Evolutionary conservation across 805 yeast genomes (phyloP), one percentile per base, ranked within the genome.

Genomic region (Candida pini): DNA sequence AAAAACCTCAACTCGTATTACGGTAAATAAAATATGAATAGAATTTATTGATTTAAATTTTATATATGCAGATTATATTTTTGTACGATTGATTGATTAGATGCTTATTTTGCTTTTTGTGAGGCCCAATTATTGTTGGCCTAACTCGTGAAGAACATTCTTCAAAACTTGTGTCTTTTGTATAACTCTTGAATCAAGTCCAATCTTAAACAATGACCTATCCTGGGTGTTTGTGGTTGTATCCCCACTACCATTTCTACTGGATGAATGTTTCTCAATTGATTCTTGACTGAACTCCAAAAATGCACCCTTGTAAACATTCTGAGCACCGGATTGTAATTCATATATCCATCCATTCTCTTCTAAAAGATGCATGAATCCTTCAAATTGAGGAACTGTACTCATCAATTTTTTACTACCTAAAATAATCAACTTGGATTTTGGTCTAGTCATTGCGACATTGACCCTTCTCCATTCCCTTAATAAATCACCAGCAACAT

Each of bases 381-480:
- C 73, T 33, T 69, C 68, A 31, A 82, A 65, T 9, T 78, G 70
- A 3, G 64, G 66, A 26, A 71, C 69, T 18, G 62, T 63, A 19
- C 63, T 56, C 43, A 87, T 60, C 0, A 95, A 83, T 8, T 63
- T 61, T 35, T 67, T 68, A 2, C 96, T 85, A 0, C 98, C 98
- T 24, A 92, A 62, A 13, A 92, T 75, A 12, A 92, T 72, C 28
- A 94, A 68, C 57, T 92, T 92, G 15, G 82, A 71, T 53, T 76
- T 78, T 0, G 98, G 90, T 43, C 99, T 68, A 0, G 97, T 92
- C 54, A 92, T 80, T 0, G 97, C 94, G 23, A 92, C 99, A 58
- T 92, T 92, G 30, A 92, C 73, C 40, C 99, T 71, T 43, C 97
- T 68, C 89, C 96, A 81, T 48, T 92, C 97, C 41, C 72, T 76